phyloP scores from a whole-genome alignment of 148 eudicot species.

The Vaccinium myrtillus region DNA sequence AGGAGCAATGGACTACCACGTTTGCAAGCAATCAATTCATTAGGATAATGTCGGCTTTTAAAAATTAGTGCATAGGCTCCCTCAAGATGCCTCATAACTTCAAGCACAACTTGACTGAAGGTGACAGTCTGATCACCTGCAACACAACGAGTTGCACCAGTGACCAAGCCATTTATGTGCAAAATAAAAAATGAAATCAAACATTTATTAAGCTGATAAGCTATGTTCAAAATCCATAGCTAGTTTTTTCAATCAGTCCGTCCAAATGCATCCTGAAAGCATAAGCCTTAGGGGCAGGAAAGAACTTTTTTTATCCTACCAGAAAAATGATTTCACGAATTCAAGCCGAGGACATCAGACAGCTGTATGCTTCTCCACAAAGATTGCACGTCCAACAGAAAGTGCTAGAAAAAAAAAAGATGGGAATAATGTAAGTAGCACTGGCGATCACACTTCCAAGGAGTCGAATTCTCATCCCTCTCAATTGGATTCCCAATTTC shows the following conservation, averaged over 20 bases:
- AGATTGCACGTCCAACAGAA: neutral
- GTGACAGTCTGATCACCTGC: slow-evolving; percentile 75
- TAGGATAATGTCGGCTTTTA: slow-evolving; percentile 91
- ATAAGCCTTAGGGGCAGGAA: neutral
- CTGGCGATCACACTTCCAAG: neutral
- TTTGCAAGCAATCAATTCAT: slow-evolving; percentile 97
- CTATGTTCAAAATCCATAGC: neutral
- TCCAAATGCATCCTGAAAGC: neutral
- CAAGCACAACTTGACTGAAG: slow-evolving; percentile 91
- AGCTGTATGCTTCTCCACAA: neutral
- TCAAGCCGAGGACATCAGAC: neutral
- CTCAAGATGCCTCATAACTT: slow-evolving; percentile 98
- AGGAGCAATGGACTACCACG: slow-evolving; percentile 98
- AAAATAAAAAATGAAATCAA: neutral
- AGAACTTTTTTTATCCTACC: neutral
- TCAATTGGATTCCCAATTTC: neutral
- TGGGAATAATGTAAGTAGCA: neutral
- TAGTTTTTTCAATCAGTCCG: neutral
- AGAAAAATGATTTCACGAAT: neutral
- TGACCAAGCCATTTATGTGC: neutral
- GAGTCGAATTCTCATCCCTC: neutral
- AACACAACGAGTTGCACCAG: slow-evolving; percentile 23
- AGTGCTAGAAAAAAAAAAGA: neutral
- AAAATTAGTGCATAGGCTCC: slow-evolving; percentile 99
- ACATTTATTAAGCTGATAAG: neutral